A percentile compares a stretch with the other conserved stretches of the same genome.
Evolutionary conservation across 345 rosid genomes (phyloP).

Genomic region (Chamaenerion angustifolium): DNA sequence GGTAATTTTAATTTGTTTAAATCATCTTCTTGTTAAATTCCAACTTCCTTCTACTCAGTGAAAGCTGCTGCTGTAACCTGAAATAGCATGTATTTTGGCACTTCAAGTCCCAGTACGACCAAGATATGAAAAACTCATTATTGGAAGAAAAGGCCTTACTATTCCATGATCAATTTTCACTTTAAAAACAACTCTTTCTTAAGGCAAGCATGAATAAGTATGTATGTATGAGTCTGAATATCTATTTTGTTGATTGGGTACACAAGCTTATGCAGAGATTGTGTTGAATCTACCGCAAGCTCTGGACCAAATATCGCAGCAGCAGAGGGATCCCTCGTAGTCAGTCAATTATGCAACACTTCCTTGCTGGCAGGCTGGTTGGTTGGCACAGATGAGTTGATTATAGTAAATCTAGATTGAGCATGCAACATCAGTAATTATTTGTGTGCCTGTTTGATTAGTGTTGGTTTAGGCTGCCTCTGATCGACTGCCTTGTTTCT

Average conservation of each 20-base stretch:
- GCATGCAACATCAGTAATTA: too few species aligned
- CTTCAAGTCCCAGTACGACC: too few species aligned
- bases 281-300: constrained; percentile 58
- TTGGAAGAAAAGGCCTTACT: too few species aligned
- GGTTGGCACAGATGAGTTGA: too few species aligned
- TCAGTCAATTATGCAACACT: not conserved
- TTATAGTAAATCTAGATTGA: too few species aligned
- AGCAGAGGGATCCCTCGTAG: constrained; percentile 21
- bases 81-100: too few species aligned
- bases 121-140: too few species aligned
- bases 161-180: too few species aligned
- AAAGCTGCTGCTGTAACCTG: not conserved
- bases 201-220: not conserved
- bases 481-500: too few species aligned
- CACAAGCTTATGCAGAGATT: constrained; percentile 87
- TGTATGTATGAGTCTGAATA: not conserved
- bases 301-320: constrained; percentile 41
- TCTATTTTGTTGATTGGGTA: constrained; percentile 6
- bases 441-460: too few species aligned
- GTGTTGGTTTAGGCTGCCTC: too few species aligned
- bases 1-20: not conserved
- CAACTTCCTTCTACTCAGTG: not conserved
- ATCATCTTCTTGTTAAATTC: not conserved
- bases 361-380: too few species aligned
- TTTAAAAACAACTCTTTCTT: not conserved